Evolutionary conservation across 768 basidiomycete genomes (phyloP).

Genomic region (Xerocomellus amylosporus): DNA sequence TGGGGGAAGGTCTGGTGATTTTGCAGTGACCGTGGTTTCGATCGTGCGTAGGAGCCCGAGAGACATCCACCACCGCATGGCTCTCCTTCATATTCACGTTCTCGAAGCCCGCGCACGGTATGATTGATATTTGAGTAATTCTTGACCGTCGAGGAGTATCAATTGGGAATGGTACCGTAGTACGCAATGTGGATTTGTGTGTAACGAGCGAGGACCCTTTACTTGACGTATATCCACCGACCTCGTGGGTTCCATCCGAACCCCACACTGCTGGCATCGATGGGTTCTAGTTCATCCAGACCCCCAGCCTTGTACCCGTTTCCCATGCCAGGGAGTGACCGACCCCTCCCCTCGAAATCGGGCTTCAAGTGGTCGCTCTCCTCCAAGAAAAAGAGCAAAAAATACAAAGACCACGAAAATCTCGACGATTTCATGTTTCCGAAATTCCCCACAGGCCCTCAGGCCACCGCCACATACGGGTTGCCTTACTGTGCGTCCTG

Average conservation of each 20-base stretch:
- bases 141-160: background rate
- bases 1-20: constrained; percentile 36
- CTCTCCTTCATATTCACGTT: constrained; percentile 18
- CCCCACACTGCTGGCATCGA: constrained; percentile 3
- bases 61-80: too few species aligned
- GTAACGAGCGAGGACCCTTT: too few species aligned
- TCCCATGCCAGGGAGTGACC: constrained; percentile 15
- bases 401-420: constrained; percentile 17
- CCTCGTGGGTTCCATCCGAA: background rate
- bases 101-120: constrained; percentile 34
- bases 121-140: constrained; percentile 22
- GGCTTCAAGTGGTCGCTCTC: constrained; percentile 20
- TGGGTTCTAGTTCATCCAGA: constrained; percentile 28
- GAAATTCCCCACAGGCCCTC: constrained; percentile 10
- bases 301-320: constrained; percentile 7
- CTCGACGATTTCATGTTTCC: constrained; percentile 16
- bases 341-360: constrained; percentile 2
- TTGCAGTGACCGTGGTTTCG: constrained; percentile 38
- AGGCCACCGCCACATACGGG: constrained; percentile 6
- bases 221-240: too few species aligned
- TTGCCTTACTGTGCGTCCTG: constrained; percentile 26
- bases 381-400: constrained; percentile 17
- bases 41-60: constrained; percentile 41
- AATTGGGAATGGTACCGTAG: background rate
- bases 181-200: too few species aligned